Base-by-base conservation (phyloP, 768 basidiomycete genomes). In the Phaffia tasmanica region DNA sequence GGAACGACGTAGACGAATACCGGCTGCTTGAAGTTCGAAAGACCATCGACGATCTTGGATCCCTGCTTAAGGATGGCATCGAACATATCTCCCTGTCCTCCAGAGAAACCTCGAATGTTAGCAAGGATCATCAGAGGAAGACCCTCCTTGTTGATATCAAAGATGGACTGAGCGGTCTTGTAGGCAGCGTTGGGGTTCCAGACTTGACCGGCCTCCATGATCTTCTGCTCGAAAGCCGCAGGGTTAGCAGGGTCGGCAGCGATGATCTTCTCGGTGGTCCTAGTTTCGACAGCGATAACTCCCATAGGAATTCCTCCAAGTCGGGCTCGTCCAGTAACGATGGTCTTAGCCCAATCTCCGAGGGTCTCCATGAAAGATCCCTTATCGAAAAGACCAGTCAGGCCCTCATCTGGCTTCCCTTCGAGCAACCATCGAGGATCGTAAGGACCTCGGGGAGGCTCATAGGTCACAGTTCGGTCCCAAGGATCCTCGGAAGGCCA, bases 31-130 rank as follows among this genome's bases (percentile, higher is more conserved):
- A 95, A 99, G 75, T 83, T 86, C 62, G 91, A 93, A 50, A 99
- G 82, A 56, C 95, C 95, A 75, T 99, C 95, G 76, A 99, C 95
- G 70, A 99, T 99, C 77, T 94, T 97, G 21, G 93, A 88, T 51
- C 93, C 93, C 76, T 97, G 90, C 78, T 97, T 97, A 73, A 97
- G 81, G 65, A 97, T 84, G 76, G 94, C 93, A 77, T 97, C 92
- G 73, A 91, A 94, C 92, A 97, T 97, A 77, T 97, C 93, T 77
- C 95, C 93, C 77, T 97, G 93, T 70, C 95, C 95, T 70, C 95
- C 95, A 25, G 95, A 99, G 85, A 99, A 99, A 29, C 95, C 95
- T 80, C 95, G 88, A 92, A 95, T 98, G 81, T 99, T 99, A 63
- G 95, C 95, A 74, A 99, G 97, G 77, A 99, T 93, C 76, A 98